Percentiles rank a stretch among this genome's conserved stretches.
Evolutionary conservation across 2,329 filamentous ascomycete species (phyloP).

Genomic region (Trichophyton mentagrophytes): DNA sequence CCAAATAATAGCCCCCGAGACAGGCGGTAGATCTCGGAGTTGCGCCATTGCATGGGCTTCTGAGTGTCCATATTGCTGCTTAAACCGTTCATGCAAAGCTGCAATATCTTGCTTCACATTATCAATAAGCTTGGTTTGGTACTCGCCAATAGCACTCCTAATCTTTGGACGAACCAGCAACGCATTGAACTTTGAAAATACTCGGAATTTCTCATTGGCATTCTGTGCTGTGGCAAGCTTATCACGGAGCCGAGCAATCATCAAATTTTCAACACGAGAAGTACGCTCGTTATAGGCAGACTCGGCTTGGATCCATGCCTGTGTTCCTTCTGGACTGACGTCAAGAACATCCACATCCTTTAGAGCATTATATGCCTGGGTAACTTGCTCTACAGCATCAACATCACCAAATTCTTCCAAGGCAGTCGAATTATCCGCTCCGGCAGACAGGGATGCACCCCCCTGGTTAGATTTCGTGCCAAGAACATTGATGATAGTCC

Average conservation of each 20-base stretch:
- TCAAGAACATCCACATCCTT: slow-evolving; percentile 93
- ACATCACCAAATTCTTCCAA: slow-evolving; percentile 94
- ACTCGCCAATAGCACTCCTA: slow-evolving; percentile 91
- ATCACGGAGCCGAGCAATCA: slow-evolving; percentile 86
- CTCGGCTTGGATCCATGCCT: slow-evolving; percentile 85
- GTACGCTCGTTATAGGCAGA: slow-evolving; percentile 96
- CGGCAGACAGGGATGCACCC: slow-evolving; percentile 28
- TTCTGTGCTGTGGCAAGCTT: slow-evolving; percentile 90
- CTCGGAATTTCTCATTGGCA: slow-evolving; percentile 98
- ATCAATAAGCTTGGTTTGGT: slow-evolving; percentile 94
- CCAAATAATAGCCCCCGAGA: slow-evolving; percentile 96
- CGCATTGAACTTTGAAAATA: slow-evolving; percentile 99
- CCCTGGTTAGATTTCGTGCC: slow-evolving; percentile 57
- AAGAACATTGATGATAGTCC: slow-evolving; percentile 93
- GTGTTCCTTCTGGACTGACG: slow-evolving; percentile 77
- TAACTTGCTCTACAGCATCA: slow-evolving; percentile 91
- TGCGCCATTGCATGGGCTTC: slow-evolving; percentile 98
- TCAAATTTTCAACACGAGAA: slow-evolving; percentile 93
- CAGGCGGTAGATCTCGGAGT: slow-evolving; percentile 84
- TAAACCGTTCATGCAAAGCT: slow-evolving; percentile 88
- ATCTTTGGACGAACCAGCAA: slow-evolving; percentile 99
- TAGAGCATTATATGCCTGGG: slow-evolving; percentile 83
- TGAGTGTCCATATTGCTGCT: slow-evolving; percentile 96
- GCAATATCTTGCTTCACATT: slow-evolving; percentile 96
- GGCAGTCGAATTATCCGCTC: slow-evolving; percentile 52